Base-by-base conservation (phyloP, 495 filamentous ascomycete genomes). In the Hyaloscypha bicolor region DNA sequence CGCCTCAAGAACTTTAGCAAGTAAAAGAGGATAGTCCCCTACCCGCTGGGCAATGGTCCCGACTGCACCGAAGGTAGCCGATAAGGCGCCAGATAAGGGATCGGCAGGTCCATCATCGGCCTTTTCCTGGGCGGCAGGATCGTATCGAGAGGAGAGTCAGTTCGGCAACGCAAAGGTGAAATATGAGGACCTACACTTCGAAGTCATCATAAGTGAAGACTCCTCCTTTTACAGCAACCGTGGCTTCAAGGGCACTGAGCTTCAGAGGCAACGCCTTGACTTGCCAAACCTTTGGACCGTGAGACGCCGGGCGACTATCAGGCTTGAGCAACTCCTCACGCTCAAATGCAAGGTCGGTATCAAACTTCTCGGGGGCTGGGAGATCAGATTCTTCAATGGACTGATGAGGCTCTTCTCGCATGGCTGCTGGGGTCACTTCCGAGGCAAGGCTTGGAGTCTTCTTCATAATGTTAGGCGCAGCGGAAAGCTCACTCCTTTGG, bases 41-140 rank as follows among this genome's bases (percentile, higher is more conserved):
- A 90, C 73, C 11, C 87, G 87, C 71, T 86, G 85, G 69, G 87
- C 79, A 57, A 91, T 82, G 60, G 81, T 85, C 3, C 82, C 78
- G 30, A 86, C 78, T 1, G 86, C 86, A 12, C 87, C 87, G 53
- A 88, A 77, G 8, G 90, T 73, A 0, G 90, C 88, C 39, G 84
- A 83, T 5, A 88, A 83, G 31, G 78, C 79, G 25, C 86, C 86
- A 16, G 83, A 80, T 5, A 87, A 67, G 3, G 86, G 86, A 32
- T 86, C 86, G 1, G 67, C 31, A 4, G 61, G 67, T 2, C 62
- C 67, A 29, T 51, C n/a, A 31, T 61, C 48, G 2, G n/a, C 31
- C 5, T 16, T 48, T 48, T 48, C 42, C 1, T 48, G 4, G 4
- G 29, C 51, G 25, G 55, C 3, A 21, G 63, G 53, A 5, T 19